Evolutionary conservation across 2,329 filamentous ascomycete species (phyloP), one percentile per base, ranked within the genome.

Genomic region (Ophiostoma fasciatum): DNA sequence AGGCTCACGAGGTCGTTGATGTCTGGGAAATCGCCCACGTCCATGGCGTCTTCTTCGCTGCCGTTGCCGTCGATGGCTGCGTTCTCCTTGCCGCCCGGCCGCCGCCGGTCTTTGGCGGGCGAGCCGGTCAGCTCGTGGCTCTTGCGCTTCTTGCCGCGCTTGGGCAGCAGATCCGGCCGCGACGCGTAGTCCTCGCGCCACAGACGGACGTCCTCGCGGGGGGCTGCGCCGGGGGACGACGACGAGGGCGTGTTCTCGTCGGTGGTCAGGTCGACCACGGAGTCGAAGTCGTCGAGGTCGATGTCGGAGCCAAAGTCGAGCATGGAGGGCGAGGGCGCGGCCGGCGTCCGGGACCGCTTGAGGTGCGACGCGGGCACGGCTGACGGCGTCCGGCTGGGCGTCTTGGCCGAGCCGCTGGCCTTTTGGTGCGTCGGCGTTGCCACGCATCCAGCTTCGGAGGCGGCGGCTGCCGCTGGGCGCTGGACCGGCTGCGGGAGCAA

Each of bases 11-110:
- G 49, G 32, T 70, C 58, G 42, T 66, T 61, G 7, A 74, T 63
- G 42, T 74, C 68, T 0, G 66, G 67, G 31, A 70, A 74, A 14
- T 66, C 60, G 23, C 63, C 61, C 12, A 62, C 50, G 21, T 27
- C 27, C 12, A 62, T 50, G 21, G 23, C 27, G 4, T 57, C 52
- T 13, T 49, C 52, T 12, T 51, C 49, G 11, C 56, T 50, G 19
- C 50, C 47, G 8, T 38, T 37, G 25, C 33, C 17, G 14, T 12
- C 30, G 25, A 43, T 23, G 33, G 41, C 21, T 33, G 48, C 43
- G 23, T 28, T 14, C n/a, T 27, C 21, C 14, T 23, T 5, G 42
- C 43, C 39, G 52, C 58, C 41, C 27, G 7, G 3, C 30, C 14
- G 13, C 26, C 18, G 5, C 17, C 17, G 14, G 12, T 33, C 34